Evolutionary conservation across 441 rosid genomes (phyloP), one percentile per base, ranked within the genome.

Genomic region (Cnidoscolus chayamansa): DNA sequence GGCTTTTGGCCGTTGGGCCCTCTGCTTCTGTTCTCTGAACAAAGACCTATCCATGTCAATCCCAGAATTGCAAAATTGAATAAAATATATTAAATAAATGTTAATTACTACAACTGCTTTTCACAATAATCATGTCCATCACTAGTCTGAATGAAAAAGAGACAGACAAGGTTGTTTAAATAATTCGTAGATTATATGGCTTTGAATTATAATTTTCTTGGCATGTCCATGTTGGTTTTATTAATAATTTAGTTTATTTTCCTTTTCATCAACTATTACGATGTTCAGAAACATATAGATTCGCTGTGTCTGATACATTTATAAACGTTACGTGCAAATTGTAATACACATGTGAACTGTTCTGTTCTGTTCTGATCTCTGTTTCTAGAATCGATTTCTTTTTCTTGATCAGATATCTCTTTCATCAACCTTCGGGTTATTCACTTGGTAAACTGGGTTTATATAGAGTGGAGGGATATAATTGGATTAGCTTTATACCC

Each of bases 141-240:
- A 48, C 70, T 70, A 55, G 59, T 63, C 70, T 56, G 35, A 70
- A 56, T 17, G 43, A 11, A 69, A 67, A 63, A 48, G 31, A 73
- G 25, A 57, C 55, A 47, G 57, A 65, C 65, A 32, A 48, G 65
- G 31, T 70, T 40, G 47, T 55, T 69, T 55, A 31, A 61, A 63
- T 50, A 67, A 68, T 56, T 13, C 48, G 19, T 30, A 69, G 50
- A 55, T 75, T 63, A 60, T 63, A 40, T 51, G 40, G 56, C 58
- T 65, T 20, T 30, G 17, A 31, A 20, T 3, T 6, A 1, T 51
- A 50, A 51, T 40, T 31, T 43, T 45, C 20, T 78, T 77, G 84
- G 63, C 79, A 79, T 85, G 92, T 74, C 53, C 63, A 16, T 73
- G 76, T 81, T 87, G 92, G 88, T 74, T 81, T 82, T 78, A 71